phyloP scores from a whole-genome alignment of 495 filamentous ascomycete genomes.

The Immersiella caudata region DNA sequence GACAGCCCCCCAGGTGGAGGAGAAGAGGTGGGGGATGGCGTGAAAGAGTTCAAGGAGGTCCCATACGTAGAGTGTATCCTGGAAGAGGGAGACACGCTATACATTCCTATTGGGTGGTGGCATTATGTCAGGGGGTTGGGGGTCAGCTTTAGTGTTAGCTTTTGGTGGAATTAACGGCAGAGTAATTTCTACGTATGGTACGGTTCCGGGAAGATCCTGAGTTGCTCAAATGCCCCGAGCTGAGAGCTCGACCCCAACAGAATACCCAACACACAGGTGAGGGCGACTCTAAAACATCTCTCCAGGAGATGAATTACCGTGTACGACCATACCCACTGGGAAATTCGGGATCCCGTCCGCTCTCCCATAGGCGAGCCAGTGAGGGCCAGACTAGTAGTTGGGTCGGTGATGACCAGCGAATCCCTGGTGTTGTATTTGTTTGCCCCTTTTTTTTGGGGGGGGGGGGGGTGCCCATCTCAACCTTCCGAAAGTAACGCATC shows the following conservation, averaged over 20 bases:
- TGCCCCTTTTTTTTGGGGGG: background rate
- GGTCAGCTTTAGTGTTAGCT: slow-evolving; percentile 93
- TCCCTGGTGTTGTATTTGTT: slow-evolving; percentile 27
- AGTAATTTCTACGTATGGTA: no score
- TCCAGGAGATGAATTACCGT: background rate
- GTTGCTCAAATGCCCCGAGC: no score
- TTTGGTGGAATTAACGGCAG: slow-evolving; percentile 83
- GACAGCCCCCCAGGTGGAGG: slow-evolving; percentile 29
- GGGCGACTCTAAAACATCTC: background rate
- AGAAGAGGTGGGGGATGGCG: slow-evolving; percentile 35
- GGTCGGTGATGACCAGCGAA: slow-evolving; percentile 27
- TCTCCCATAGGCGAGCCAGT: slow-evolving; percentile 50
- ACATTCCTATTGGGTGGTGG: slow-evolving; percentile 97
- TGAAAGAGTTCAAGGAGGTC: slow-evolving; percentile 58
- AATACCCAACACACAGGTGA: background rate
- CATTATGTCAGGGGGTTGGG: slow-evolving; percentile 90
- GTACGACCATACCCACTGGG: slow-evolving; percentile 15
- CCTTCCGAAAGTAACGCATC: no score
- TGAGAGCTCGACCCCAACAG: background rate
- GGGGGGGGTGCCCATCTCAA: no score
- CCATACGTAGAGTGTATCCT: slow-evolving; percentile 79
- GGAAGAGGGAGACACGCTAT: slow-evolving; percentile 79
- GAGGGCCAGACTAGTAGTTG: slow-evolving; percentile 29
- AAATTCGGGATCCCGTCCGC: slow-evolving; percentile 55
- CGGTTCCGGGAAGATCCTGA: no score